Conservation (phyloP, 805 yeast species). For the Candida ortonii region DNA sequence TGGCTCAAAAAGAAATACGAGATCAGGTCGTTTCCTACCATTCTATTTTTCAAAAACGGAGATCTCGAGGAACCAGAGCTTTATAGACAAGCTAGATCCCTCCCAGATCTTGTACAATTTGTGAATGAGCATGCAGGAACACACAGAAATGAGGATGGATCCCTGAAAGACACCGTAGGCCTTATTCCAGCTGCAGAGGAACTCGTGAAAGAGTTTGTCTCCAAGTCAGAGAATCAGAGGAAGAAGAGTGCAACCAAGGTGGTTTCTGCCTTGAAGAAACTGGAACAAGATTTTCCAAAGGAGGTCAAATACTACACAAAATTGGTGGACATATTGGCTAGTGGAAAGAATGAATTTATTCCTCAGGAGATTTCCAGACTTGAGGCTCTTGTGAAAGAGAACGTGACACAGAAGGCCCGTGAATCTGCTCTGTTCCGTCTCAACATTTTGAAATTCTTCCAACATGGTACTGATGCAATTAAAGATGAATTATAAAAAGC, state of each 20-base stretch:
- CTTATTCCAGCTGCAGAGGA: slow-evolving; percentile 34
- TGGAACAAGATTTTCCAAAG: slow-evolving; percentile 24
- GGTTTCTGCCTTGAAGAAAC: slow-evolving; percentile 36
- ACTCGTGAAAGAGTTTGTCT: slow-evolving; percentile 30
- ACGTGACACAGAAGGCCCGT: slow-evolving; percentile 38
- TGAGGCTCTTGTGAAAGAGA: slow-evolving; percentile 37
- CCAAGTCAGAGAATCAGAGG: slow-evolving; percentile 29
- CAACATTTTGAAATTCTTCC: slow-evolving; percentile 44
- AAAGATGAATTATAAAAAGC: slow-evolving; percentile 16
- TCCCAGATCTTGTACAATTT: slow-evolving; percentile 48
- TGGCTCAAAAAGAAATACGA: slow-evolving; percentile 40
- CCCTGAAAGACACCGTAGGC: slow-evolving; percentile 40
- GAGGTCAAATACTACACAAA: slow-evolving; percentile 47
- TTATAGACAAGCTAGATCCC: slow-evolving; percentile 43
- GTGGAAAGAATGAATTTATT: slow-evolving; percentile 44
- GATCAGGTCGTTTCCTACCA: slow-evolving; percentile 50
- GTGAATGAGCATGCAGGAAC: slow-evolving; percentile 42
- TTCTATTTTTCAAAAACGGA: slow-evolving; percentile 44
- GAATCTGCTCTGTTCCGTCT: slow-evolving; percentile 52
- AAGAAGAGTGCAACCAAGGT: slow-evolving; percentile 29
- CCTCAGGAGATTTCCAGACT: slow-evolving; percentile 47
- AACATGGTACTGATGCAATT: slow-evolving; percentile 15
- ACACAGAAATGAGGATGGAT: slow-evolving; percentile 41
- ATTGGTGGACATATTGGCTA: slow-evolving; percentile 41
- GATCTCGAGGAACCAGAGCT: slow-evolving; percentile 34